These are phyloP conservation scores for Fraxinus cuspidata DNA, from an alignment of 257 asterid genomes.

Conservation along the genomic window DNA sequence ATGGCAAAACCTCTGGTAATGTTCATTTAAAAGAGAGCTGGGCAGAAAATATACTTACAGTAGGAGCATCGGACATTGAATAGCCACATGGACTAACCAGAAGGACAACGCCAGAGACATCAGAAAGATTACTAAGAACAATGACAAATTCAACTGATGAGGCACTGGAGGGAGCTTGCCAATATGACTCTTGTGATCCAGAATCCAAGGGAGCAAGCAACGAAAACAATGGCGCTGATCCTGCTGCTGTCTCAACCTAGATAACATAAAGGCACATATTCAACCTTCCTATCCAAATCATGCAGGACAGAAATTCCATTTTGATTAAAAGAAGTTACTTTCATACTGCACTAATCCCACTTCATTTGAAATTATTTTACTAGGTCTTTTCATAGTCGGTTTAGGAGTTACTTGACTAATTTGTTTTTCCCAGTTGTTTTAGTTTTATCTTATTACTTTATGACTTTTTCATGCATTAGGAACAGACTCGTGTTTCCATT, in stretches of 20 bases:
- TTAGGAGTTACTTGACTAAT: not conserved
- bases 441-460: not conserved
- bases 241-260: conserved; percentile 87
- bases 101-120: conserved; percentile 86
- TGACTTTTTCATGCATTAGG: not conserved
- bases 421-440: not conserved
- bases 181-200: conserved; percentile 69
- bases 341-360: not conserved
- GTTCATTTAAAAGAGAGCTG: conserved; percentile 23
- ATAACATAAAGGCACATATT: conserved; percentile 28
- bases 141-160: conserved; percentile 81
- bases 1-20: not conserved
- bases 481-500: conserved; percentile 14
- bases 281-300: not conserved
- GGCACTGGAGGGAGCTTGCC: conserved; percentile 84
- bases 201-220: conserved; percentile 75
- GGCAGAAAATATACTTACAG: conserved; percentile 58
- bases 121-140: conserved; percentile 76
- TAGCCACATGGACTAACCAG: conserved; percentile 94
- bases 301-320: conserved; percentile 24
- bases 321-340: conserved; percentile 10
- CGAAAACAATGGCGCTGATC: conserved; percentile 80
- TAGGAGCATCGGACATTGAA: conserved; percentile 83
- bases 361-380: not conserved
- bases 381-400: not conserved